Evolutionary conservation across 257 asterid genomes (phyloP), one percentile per base, ranked within the genome.

Genomic region (Gentiana straminea): DNA sequence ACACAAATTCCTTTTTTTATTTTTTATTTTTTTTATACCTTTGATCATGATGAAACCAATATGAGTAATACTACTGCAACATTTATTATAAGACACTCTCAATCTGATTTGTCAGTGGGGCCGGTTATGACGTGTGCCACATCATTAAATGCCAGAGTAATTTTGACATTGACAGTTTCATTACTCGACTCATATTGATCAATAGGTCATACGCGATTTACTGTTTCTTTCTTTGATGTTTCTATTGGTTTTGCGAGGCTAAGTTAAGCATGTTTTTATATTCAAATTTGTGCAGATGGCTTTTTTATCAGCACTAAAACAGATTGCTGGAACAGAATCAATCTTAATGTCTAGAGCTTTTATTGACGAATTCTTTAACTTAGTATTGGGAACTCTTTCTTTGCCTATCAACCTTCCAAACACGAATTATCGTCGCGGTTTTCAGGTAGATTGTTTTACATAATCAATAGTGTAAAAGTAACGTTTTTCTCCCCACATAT

Each of bases 321-420:
- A 92, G 68, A 92, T 92, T 61, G 96, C 95, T 33, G 86, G 94
- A 66, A 62, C 62, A 15, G 94, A 92, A 82, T 84, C 95, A 4
- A 58, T 68, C 62, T 55, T 83, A 15, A 77, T 41, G 9, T 79
- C 86, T 35, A 69, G 74, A 66, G 73, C 68, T 41, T 92, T 92
- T 75, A 84, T 86, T 94, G 89, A 94, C 13, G 97, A 86, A 56
- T 92, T 92, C 77, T 92, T 85, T 50, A 92, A 83, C 67, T 73
- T 92, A 4, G 97, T 88, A 7, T n/a, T 92, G 5, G 99, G 99
- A 58, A 88, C 97, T 47, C 94, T 92, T 48, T 92, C 99, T 4
- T 77, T 92, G 44, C 99, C 99, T 3, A 84, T 92, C 59, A 92
- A 86, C 74, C 84, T 92, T 60, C 99, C 95, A 24, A 70, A 69